Conservation (phyloP, 83 land plant species). For the Thuja plicata region DNA sequence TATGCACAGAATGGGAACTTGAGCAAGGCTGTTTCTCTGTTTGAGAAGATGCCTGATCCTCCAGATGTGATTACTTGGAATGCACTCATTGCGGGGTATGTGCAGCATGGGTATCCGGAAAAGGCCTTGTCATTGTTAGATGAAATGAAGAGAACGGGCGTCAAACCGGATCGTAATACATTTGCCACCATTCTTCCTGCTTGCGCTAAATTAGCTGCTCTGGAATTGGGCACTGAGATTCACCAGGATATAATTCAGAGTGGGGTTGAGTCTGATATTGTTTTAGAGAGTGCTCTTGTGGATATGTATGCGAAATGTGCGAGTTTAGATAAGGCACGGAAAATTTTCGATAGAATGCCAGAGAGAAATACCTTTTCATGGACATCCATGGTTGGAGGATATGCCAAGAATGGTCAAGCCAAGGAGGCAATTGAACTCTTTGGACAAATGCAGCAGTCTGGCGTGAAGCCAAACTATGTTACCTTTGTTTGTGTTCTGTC, state of each 20-base stretch:
- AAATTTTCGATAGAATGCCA: conserved; percentile 20
- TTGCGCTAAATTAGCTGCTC: conserved; percentile 22
- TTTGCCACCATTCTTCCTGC: conserved; percentile 17
- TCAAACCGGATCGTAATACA: conserved; percentile 3
- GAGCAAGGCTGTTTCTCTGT: conserved; percentile 17
- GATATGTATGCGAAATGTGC: conserved; percentile 28
- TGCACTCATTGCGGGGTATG: background rate
- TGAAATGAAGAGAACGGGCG: background rate
- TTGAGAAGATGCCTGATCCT: conserved; percentile 13
- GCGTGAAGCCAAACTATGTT: conserved; percentile 21
- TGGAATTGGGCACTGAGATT: conserved; percentile 23
- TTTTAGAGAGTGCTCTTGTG: conserved; percentile 20
- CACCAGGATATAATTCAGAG: conserved; percentile 18
- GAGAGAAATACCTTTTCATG: conserved; percentile 23
- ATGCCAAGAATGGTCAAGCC: conserved; percentile 21
- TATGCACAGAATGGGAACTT: conserved; percentile 8
- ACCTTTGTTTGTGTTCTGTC: conserved; percentile 18
- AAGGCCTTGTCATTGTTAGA: background rate
- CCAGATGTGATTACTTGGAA: background rate
- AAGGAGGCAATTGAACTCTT: conserved; percentile 22
- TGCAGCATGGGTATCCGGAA: background rate
- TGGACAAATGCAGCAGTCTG: conserved; percentile 18
- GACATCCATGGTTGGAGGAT: conserved; percentile 25
- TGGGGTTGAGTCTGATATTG: background rate
- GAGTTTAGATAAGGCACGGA: conserved; percentile 13